These are phyloP conservation scores for Apiotrichum akiyoshidainum DNA, from an alignment of 1,284 basidiomycete genomes.

Conservation along the genomic window DNA sequence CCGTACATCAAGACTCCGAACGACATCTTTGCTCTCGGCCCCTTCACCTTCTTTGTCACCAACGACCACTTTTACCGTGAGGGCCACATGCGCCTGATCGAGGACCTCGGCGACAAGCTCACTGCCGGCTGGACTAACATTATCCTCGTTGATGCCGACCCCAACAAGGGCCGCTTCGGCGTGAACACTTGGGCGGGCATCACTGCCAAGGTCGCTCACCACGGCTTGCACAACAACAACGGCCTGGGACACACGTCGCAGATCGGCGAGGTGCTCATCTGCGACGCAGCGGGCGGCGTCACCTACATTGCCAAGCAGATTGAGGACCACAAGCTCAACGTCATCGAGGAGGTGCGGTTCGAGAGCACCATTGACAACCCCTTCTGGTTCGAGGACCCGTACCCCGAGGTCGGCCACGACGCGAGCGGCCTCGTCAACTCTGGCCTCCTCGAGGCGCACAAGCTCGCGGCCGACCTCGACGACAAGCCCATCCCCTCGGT, in stretches of 20 bases:
- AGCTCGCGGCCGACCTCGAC: constrained; percentile 6
- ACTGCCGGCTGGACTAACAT: constrained; percentile 19
- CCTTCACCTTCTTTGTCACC: constrained; percentile 30
- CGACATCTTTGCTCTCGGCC: constrained; percentile 29
- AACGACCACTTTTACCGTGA: constrained; percentile 37
- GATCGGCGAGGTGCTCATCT: constrained; percentile 22
- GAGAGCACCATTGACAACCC: constrained; percentile 35
- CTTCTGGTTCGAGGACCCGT: constrained; percentile 30
- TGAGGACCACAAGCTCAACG: constrained; percentile 7
- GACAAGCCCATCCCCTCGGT: constrained; percentile 8
- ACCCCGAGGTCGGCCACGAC: constrained; percentile 18
- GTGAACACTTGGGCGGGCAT: constrained; percentile 9
- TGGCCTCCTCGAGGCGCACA: constrained; percentile 22
- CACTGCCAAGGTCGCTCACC: constrained; percentile 20
- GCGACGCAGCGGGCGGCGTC: constrained; percentile 30
- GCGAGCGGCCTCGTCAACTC: constrained; percentile 27
- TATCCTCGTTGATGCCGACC: constrained; percentile 19
- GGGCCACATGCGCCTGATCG: constrained; percentile 24
- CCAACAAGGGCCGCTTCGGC: constrained; percentile 1
- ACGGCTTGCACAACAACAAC: constrained; percentile 36
- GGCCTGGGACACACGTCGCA: constrained; percentile 30
- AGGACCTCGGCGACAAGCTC: constrained; percentile 25
- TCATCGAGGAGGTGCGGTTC: constrained; percentile 9
- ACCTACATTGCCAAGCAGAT: constrained; percentile 10
- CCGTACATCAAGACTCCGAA: constrained; percentile 32